Base-by-base conservation (phyloP, 108 stramenopile genomes). In the Cyclotella choctawhatcheeana region DNA sequence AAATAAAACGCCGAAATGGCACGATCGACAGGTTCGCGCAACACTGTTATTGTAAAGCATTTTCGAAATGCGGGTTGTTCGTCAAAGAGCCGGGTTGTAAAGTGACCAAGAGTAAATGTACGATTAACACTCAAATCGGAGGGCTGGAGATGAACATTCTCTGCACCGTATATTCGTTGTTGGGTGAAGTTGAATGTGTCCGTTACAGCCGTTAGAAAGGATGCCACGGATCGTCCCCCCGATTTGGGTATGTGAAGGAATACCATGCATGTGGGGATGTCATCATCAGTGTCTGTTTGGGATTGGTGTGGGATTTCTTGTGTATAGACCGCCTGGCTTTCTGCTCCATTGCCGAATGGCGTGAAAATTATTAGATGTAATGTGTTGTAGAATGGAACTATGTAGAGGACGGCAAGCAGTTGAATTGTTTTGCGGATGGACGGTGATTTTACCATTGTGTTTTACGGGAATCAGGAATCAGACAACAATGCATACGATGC, bases 1-100 rank as follows among this genome's bases (percentile, higher is more conserved):
- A 17, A 60, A 37, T 35, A 60, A 21, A 60, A 60, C 3, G 58
- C 58, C 2, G 58, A 60, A 18, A 60, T 60, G 6, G 58, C 58
- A n/a, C 58, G 34, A 14, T 33, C 32, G 2, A 60, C 33, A 3
- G 58, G 58, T 22, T 60, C 58, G 34, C 58, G 5, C 29, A 60
- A 34, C 5, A 60, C 32, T 13, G 58, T 60, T 12, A 60, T 60
- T 33, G 30, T 60, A 37, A 60, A 60, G 24, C 58, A 60, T 8
- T 33, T 2, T 5, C 33, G 17, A 22, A 34, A 33, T 5, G 5
- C 8, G 5, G 20, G 29, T 31, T 33, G 4, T 7, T 60, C 20
- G 1, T 60, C 32, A 34, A 60, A 60, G 4, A 60, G 32, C 32
- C 3, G 20, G n/a, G 58, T 60, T 33, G 58, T 33, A 20, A 60